These are phyloP conservation scores for Sungouiozyma ichnusensis DNA, from an alignment of 805 yeast genomes.

Conservation along the genomic window DNA sequence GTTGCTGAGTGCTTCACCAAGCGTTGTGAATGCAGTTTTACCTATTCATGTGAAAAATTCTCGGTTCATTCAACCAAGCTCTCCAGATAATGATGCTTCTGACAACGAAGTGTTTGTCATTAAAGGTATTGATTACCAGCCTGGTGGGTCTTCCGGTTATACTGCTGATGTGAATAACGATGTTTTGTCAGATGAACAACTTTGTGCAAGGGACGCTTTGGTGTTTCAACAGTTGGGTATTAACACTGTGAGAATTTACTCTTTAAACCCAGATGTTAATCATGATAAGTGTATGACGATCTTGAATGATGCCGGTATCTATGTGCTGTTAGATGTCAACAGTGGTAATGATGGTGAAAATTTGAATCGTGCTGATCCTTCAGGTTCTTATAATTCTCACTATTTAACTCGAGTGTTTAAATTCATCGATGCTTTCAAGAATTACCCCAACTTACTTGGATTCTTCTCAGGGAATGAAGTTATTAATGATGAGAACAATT, in stretches of 20 bases:
- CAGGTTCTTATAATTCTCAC: conserved; percentile 54
- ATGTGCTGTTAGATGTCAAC: conserved; percentile 77
- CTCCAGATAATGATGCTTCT: conserved; percentile 26
- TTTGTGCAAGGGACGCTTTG: conserved; percentile 72
- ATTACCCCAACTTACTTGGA: conserved; percentile 77
- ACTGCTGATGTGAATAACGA: conserved; percentile 34
- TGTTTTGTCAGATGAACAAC: conserved; percentile 57
- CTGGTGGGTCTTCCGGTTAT: conserved; percentile 73
- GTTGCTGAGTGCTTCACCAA: conserved; percentile 9
- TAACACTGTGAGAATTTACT: conserved; percentile 77
- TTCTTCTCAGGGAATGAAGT: conserved; percentile 90
- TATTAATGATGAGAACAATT: conserved; percentile 63
- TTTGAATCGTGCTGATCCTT: conserved; percentile 62
- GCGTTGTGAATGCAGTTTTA: conserved; percentile 35
- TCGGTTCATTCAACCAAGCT: conserved; percentile 48
- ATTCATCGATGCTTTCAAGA: conserved; percentile 73
- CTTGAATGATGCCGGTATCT: conserved; percentile 84
- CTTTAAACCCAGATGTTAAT: conserved; percentile 70
- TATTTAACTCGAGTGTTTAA: conserved; percentile 75
- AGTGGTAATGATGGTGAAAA: conserved; percentile 59
- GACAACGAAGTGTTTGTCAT: conserved; percentile 56
- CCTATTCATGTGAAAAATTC: conserved; percentile 48
- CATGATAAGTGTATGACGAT: conserved; percentile 91
- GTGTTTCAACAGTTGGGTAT: conserved; percentile 71
- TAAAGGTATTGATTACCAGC: conserved; percentile 86